These are phyloP conservation scores for Trypanosoma rangeli DNA, from an alignment of 208 protist genomes.

Conservation along the genomic window DNA sequence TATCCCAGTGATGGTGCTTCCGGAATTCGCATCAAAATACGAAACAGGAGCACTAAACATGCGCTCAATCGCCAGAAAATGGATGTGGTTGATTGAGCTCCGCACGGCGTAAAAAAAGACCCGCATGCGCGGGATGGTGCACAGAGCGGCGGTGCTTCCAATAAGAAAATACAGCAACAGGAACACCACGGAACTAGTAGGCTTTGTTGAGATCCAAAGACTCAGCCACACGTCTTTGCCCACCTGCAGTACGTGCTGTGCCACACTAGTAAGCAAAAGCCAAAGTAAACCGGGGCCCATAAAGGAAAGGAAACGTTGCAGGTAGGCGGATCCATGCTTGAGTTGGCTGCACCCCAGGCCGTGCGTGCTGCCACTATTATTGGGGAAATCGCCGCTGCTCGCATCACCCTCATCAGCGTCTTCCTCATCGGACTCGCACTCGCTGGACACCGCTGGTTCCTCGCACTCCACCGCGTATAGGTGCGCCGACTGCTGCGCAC, in stretches of 20 bases:
- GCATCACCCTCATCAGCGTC: constrained; percentile 14
- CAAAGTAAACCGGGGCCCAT: constrained; percentile 52
- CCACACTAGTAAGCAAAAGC: constrained; percentile 42
- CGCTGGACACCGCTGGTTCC: constrained; percentile 37
- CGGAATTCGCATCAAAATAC: constrained; percentile 71
- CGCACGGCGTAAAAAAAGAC: constrained; percentile 63
- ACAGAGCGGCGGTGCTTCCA: constrained; percentile 42
- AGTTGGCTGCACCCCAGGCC: background rate
- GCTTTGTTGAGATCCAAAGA: constrained; percentile 46
- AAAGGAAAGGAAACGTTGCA: constrained; percentile 40
- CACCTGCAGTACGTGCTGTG: constrained; percentile 53
- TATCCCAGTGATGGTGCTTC: constrained; percentile 51
- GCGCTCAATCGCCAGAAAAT: constrained; percentile 50
- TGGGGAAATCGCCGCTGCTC: constrained; percentile 7
- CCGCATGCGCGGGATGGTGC: constrained; percentile 55
- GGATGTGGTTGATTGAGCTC: constrained; percentile 52
- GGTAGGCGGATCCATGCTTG: constrained; percentile 11
- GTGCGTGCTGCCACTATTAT: background rate
- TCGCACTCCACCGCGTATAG: constrained; percentile 62
- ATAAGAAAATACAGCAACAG: constrained; percentile 47
- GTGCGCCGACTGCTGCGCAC: constrained; percentile 22
- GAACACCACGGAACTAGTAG: constrained; percentile 1
- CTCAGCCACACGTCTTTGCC: constrained; percentile 79
- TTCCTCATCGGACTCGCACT: constrained; percentile 32
- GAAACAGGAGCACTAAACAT: constrained; percentile 72